Base-by-base conservation (phyloP, 2,329 filamentous ascomycete genomes). In the Paecilomyces fulvus region DNA sequence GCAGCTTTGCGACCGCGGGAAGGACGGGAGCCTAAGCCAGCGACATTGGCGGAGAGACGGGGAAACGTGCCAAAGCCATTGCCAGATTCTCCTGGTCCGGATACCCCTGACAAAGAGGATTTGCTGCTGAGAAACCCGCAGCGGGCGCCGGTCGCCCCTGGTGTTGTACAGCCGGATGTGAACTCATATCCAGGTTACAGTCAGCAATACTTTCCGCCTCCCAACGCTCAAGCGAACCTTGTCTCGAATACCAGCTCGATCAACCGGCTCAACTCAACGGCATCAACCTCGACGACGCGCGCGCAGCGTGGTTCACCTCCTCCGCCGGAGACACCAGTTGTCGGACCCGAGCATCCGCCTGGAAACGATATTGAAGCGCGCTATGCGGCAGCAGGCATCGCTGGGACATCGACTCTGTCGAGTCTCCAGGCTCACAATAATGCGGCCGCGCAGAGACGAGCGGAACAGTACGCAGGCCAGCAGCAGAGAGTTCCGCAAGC, bases 261-360 rank as follows among this genome's bases (percentile, higher is more conserved):
- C 59, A 85, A 84, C 63, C 78, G 84, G 30, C 76, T 87, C 60
- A 83, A 81, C 65, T 96, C 92, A 2, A 95, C 90, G 7, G 91
- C 92, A 12, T 97, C 94, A 0, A 95, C 86, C 11, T 95, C 92
- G 1, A 99, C 94, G 0, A 96, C 92, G 1, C 85, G 89, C 61
- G 94, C 94, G 20, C 92, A 89, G 67, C 83, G 94, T 64, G 94
- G 94, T 49, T 97, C 92, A 28, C 94, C 94, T 4, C 92, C 94
- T 3, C 94, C 94, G 1, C 94, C 94, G 8, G 92, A 97, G 71
- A 97, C 94, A 0, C 90, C 94, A 30, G 81, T 92, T 59, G 82
- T 88, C 30, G 88, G 87, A 46, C 89, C 88, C 1, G 85, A 83
- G 17, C 79, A 79, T 54, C 79, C 85, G n/a, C 84, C 87, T 1